These are phyloP conservation scores for Fallopia convolvulus DNA, from an alignment of 148 eudicot species.

Conservation along the genomic window DNA sequence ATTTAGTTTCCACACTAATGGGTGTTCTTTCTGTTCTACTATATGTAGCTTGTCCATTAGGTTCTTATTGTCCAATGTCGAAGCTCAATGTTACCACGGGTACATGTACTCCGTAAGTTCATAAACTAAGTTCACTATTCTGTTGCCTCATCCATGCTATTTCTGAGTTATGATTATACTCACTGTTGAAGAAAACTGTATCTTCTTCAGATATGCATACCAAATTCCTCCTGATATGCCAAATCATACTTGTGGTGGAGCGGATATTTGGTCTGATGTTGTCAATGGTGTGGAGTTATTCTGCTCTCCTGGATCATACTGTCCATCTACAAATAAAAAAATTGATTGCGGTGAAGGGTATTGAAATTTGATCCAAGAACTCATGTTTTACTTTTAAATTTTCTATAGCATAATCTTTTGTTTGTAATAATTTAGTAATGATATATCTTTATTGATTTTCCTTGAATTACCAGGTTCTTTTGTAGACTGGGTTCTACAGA, in stretches of 20 bases:
- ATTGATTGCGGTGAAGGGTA: conserved; percentile 63
- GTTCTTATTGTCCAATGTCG: conserved; percentile 81
- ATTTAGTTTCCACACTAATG: not conserved
- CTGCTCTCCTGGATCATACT: conserved; percentile 83
- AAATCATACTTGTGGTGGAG: conserved; percentile 85
- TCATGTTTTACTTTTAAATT: not conserved
- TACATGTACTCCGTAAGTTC: conserved; percentile 88
- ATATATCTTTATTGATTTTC: not conserved
- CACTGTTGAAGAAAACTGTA: conserved; percentile 15
- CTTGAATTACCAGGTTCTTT: conserved; percentile 49
- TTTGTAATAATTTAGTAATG: not conserved
- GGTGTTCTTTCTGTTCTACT: not conserved
- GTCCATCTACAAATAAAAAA: conserved; percentile 58
- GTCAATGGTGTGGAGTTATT: conserved; percentile 46
- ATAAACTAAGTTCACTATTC: conserved; percentile 1
- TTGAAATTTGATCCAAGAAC: conserved; percentile 21
- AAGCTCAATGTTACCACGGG: conserved; percentile 67
- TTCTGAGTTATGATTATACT: not conserved
- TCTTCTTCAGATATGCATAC: conserved; percentile 60
- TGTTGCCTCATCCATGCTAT: not conserved
- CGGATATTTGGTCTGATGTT: conserved; percentile 82
- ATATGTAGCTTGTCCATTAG: conserved; percentile 81
- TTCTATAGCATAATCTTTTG: not conserved
- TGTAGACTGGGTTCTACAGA: conserved; percentile 77
- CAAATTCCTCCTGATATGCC: conserved; percentile 73